A percentile compares a stretch with the other conserved stretches of the same genome.
These are phyloP conservation scores for Diophrys appendiculata DNA, from an alignment of 73 alveolate genomes.

Conservation along the genomic window DNA sequence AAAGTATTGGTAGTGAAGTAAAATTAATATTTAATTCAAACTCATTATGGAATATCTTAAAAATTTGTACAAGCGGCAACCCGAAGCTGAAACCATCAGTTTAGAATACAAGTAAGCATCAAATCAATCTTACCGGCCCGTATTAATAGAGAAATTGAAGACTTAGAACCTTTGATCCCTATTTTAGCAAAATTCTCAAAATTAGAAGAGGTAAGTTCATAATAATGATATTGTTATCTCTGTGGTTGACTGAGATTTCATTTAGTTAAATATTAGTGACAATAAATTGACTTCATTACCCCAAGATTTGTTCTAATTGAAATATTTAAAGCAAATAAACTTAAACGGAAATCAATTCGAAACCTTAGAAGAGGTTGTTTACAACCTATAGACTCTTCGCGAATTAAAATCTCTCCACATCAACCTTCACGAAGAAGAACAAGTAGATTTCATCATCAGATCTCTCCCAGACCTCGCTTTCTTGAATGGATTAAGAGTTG, in stretches of 20 bases:
- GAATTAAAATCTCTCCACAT: conserved; percentile 55
- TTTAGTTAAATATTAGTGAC: conserved; percentile 61
- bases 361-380: conserved; percentile 58
- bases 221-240: too few relatives aligned
- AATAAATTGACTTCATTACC: conserved; percentile 67
- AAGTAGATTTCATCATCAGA: conserved; percentile 70
- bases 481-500: conserved; percentile 68
- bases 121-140: too few relatives aligned
- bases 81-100: too few relatives aligned
- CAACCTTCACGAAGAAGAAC: conserved; percentile 66
- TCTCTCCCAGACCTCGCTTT: conserved; percentile 58
- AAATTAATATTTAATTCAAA: too few relatives aligned
- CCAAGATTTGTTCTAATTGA: conserved; percentile 56
- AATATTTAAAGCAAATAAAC: conserved; percentile 59
- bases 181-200: conserved; percentile 60
- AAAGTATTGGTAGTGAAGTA: too few relatives aligned
- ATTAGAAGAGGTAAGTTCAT: conserved; percentile 49
- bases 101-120: too few relatives aligned
- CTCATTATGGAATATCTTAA: too few relatives aligned
- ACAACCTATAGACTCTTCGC: conserved; percentile 67
- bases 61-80: not conserved
- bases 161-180: conserved; percentile 58
- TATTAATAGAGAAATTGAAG: conserved; percentile 61
- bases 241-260: too few relatives aligned
- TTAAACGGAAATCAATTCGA: conserved; percentile 71